Percentiles rank a stretch among this genome's conserved stretches.
These are phyloP conservation scores for Rhodosporidiobolus odoratus DNA, from an alignment of 768 basidiomycete genomes.

Conservation along the genomic window DNA sequence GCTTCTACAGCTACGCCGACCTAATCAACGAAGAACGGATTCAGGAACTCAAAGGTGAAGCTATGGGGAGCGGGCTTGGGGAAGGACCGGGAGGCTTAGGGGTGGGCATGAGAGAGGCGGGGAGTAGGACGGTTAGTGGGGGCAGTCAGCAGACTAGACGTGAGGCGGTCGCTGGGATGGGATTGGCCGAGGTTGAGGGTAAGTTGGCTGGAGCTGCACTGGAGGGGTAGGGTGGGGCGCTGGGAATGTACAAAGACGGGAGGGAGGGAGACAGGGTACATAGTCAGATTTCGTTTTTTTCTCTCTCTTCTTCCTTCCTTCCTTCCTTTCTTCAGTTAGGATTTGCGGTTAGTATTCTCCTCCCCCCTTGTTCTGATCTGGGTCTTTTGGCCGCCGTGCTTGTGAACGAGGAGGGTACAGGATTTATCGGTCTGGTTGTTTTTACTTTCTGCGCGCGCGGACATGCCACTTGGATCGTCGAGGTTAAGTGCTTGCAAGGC, in stretches of 20 bases:
- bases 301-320: neutral
- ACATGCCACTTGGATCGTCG: too few species aligned
- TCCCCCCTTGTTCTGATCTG: too few species aligned
- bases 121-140: slow-evolving; percentile 3
- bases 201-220: neutral
- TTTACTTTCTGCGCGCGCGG: too few species aligned
- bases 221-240: neutral
- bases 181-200: neutral
- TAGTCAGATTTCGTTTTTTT: neutral
- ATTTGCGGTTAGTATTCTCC: too few species aligned
- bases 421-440: too few species aligned
- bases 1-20: slow-evolving; percentile 23
- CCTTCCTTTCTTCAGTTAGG: neutral
- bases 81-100: slow-evolving; percentile 1
- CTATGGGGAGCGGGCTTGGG: neutral
- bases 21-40: slow-evolving; percentile 39
- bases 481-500: too few species aligned
- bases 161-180: neutral
- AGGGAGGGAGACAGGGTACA: neutral
- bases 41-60: slow-evolving; percentile 35
- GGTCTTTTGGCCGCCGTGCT: too few species aligned
- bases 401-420: too few species aligned
- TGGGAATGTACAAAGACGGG: too few species aligned
- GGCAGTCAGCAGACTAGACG: neutral
- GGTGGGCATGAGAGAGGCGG: neutral